Percentiles rank a stretch among this genome's conserved stretches.
These are phyloP conservation scores for Cladosporium sp. DNA, from an alignment of 2,329 filamentous ascomycete genomes.

Conservation along the genomic window DNA sequence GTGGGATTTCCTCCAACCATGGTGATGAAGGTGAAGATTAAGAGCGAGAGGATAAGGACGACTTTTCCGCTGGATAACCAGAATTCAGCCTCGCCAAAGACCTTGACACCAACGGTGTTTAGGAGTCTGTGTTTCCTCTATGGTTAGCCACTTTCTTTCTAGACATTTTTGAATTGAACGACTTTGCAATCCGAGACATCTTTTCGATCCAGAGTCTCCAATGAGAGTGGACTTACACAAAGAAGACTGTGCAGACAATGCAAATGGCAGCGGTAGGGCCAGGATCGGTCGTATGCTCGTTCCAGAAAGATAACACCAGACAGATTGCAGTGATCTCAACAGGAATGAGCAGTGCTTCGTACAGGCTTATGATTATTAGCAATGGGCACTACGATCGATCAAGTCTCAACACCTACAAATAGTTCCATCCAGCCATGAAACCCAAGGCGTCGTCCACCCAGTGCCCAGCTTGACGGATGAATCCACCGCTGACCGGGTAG, in stretches of 20 bases:
- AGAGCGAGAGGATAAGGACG: slow-evolving; percentile 19
- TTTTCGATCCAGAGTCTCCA: no score
- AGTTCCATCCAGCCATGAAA: slow-evolving; percentile 42
- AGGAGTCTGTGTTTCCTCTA: slow-evolving; percentile 15
- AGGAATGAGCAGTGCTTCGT: slow-evolving; percentile 43
- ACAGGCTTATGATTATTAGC: slow-evolving; percentile 22
- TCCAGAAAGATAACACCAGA: slow-evolving; percentile 33
- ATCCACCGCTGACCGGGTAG: slow-evolving; percentile 69
- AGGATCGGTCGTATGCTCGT: slow-evolving; percentile 22
- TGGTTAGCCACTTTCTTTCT: neutral
- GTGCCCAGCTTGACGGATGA: slow-evolving; percentile 69
- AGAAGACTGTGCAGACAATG: slow-evolving; percentile 16
- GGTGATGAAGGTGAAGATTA: slow-evolving; percentile 28
- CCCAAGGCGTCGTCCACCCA: slow-evolving; percentile 72
- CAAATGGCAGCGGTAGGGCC: slow-evolving; percentile 2
- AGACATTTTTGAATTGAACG: no score
- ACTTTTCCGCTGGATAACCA: slow-evolving; percentile 45
- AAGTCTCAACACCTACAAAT: slow-evolving; percentile 15
- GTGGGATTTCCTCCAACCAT: slow-evolving; percentile 30
- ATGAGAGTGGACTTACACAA: slow-evolving; percentile 17
- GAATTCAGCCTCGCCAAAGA: slow-evolving; percentile 42
- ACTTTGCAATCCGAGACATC: no score
- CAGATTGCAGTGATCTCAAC: slow-evolving; percentile 43
- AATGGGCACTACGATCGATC: no score
- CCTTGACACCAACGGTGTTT: slow-evolving; percentile 43